Base-by-base conservation (phyloP, 352 stramenopile species). In the Achlya hypogyna region DNA sequence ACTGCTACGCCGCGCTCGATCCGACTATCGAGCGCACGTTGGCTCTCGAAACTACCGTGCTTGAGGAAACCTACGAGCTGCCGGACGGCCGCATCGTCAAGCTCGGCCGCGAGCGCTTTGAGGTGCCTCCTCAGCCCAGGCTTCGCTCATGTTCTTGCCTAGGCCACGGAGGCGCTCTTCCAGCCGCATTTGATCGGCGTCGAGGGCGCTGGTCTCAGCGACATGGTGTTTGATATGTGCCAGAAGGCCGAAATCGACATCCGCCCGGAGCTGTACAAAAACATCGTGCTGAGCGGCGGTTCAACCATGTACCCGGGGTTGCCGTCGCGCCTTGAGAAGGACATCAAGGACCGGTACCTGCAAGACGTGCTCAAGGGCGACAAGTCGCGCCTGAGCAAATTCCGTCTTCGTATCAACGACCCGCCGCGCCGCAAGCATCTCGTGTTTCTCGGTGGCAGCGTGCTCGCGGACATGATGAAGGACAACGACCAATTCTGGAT, bases 191-290 rank as follows among this genome's bases (percentile, higher is more conserved):
- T 99, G 40, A 95, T 99, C 72, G 97, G 98, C 62, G 90, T 97
- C n/a, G 97, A 99, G 77, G 91, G 94, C 74, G 75, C 79, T 1
- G 96, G 96, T 9, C 84, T 98, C 53, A 92, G 93, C 53, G 95
- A 99, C 74, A 97, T 98, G 81, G 80, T 99, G 5, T 98, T 99
- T 64, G 92, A 99, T 63, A 98, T 97, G 81, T 98, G 98, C 77
- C 94, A 97, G 81, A 97, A 98, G 73, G 95, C 95, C n/a, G 87
- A 93, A 42, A 90, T 95, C 22, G 97, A 99, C 75, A 80, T 97
- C 40, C 86, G 96, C 54, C 82, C 82, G 5, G 95, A 97, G 62
- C 97, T 99, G 52, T 99, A 98, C 77, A 98, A 98, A 70, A 98
- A 99, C 77, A 98, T 99, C 71, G 88, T 97, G 73, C 82, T 98